Percentiles rank a stretch among this genome's conserved stretches.
Conservation (phyloP, 108 stramenopile genomes). For the Aurantiochytrium sp. region DNA sequence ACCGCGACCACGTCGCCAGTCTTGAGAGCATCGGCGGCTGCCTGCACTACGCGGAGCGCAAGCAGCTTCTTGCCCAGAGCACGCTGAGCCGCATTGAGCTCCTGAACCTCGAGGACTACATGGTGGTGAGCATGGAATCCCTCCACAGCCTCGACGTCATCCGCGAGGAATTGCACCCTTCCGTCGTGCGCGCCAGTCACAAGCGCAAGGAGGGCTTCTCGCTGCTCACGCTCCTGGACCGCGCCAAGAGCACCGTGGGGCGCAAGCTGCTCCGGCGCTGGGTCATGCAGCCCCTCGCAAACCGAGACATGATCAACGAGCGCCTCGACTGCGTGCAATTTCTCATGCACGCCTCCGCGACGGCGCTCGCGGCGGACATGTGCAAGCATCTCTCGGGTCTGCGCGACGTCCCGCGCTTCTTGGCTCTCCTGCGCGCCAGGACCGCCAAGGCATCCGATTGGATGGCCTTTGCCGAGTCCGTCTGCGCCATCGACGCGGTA, state of each 20-base stretch:
- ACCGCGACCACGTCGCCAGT: neutral
- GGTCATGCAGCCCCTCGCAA: neutral
- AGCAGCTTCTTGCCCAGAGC: neutral
- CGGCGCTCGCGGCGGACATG: neutral
- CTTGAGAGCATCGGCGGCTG: neutral
- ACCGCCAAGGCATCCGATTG: neutral
- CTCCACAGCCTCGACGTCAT: neutral
- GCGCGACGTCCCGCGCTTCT: neutral
- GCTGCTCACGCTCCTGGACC: neutral
- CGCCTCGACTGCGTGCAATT: neutral
- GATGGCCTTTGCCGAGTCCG: constrained; percentile 19
- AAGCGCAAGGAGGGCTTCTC: constrained; percentile 7
- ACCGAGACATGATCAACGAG: neutral
- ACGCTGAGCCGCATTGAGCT: neutral
- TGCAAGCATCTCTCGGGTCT: neutral
- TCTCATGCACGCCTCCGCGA: neutral
- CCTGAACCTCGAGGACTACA: neutral
- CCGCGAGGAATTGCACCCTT: constrained; percentile 11
- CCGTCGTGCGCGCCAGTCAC: neutral
- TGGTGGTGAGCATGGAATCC: neutral
- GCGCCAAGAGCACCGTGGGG: neutral
- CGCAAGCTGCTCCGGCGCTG: neutral
- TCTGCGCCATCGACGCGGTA: neutral
- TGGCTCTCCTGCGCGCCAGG: neutral
- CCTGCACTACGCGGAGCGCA: neutral